These are phyloP conservation scores for Penicillium sp. DNA, from an alignment of 2,329 filamentous ascomycete genomes.

Conservation along the genomic window DNA sequence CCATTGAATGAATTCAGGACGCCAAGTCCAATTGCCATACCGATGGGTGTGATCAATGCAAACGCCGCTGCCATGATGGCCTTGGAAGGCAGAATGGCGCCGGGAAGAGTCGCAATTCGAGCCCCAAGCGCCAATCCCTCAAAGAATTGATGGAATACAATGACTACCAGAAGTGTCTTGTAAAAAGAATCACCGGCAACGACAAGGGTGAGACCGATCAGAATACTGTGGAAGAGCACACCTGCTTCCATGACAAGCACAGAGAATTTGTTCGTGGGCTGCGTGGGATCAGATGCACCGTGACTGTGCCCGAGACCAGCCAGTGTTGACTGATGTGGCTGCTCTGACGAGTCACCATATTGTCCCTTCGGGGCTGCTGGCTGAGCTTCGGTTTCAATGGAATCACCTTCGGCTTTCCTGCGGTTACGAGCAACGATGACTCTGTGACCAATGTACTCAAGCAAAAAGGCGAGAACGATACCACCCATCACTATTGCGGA, in stretches of 20 bases:
- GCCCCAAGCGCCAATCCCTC: conserved; percentile 74
- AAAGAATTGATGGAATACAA: conserved; percentile 78
- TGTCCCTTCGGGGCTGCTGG: conserved; percentile 3
- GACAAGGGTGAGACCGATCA: conserved; percentile 54
- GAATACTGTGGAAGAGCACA: conserved; percentile 69
- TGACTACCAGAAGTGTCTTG: conserved; percentile 60
- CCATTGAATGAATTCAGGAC: conserved; percentile 72
- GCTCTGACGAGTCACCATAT: conserved; percentile 1
- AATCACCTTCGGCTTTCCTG: conserved; percentile 13
- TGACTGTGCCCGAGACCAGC: conserved; percentile 38
- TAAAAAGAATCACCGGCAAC: conserved; percentile 55
- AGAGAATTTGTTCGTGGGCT: conserved; percentile 55
- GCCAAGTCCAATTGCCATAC: conserved; percentile 79
- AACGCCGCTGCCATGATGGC: conserved; percentile 65
- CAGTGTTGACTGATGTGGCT: conserved; percentile 15
- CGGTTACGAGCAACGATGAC: conserved; percentile 45
- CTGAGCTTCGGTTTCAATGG: conserved; percentile 6
- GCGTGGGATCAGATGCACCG: conserved; percentile 30
- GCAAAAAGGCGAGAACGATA: conserved; percentile 69
- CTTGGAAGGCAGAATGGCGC: conserved; percentile 43
- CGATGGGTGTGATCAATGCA: conserved; percentile 71
- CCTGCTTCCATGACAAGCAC: conserved; percentile 73
- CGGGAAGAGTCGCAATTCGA: conserved; percentile 63
- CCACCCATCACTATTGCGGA: conserved; percentile 74
- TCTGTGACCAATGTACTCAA: conserved; percentile 68